Evolutionary conservation across 768 basidiomycete species (phyloP).

Genomic region (Russula ochroleuca): DNA sequence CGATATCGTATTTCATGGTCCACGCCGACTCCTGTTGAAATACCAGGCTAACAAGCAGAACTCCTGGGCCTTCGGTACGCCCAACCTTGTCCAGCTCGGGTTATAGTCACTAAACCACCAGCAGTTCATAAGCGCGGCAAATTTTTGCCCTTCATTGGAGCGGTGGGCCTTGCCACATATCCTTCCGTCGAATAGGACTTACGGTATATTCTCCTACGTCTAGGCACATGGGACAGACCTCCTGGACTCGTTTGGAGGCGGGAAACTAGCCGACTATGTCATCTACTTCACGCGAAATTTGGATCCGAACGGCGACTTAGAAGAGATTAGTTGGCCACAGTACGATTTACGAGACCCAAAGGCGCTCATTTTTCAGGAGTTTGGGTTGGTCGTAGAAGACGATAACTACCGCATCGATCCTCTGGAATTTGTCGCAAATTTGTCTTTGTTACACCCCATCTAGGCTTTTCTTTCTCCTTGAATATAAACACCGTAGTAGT

Average conservation of each 20-base stretch:
- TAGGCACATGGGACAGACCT: slow-evolving; percentile 20
- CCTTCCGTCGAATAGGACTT: background rate
- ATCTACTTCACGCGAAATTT: slow-evolving; percentile 15
- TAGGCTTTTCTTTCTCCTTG: background rate
- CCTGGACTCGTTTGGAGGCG: background rate
- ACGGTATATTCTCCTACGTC: background rate
- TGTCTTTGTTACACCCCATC: slow-evolving; percentile 21
- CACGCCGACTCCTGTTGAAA: slow-evolving; percentile 19
- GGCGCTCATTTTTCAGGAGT: slow-evolving; percentile 15
- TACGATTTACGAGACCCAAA: slow-evolving; percentile 4
- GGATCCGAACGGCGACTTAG: slow-evolving; percentile 9
- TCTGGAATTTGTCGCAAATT: slow-evolving; percentile 13
- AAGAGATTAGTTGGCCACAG: slow-evolving; percentile 7
- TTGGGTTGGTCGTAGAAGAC: background rate
- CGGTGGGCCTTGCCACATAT: background rate
- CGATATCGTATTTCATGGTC: slow-evolving; percentile 22
- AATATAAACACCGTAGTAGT: background rate
- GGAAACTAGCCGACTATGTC: slow-evolving; percentile 14
- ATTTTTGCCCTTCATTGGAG: slow-evolving; percentile 7
- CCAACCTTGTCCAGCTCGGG: background rate
- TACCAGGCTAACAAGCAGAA: slow-evolving; percentile 13
- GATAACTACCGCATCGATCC: slow-evolving; percentile 16
- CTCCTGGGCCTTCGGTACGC: slow-evolving; percentile 18
- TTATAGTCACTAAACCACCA: background rate
- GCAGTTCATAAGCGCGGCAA: slow-evolving; percentile 20